These are phyloP conservation scores for Medicago arabica DNA, from an alignment of 306 rosid species.

Conservation along the genomic window DNA sequence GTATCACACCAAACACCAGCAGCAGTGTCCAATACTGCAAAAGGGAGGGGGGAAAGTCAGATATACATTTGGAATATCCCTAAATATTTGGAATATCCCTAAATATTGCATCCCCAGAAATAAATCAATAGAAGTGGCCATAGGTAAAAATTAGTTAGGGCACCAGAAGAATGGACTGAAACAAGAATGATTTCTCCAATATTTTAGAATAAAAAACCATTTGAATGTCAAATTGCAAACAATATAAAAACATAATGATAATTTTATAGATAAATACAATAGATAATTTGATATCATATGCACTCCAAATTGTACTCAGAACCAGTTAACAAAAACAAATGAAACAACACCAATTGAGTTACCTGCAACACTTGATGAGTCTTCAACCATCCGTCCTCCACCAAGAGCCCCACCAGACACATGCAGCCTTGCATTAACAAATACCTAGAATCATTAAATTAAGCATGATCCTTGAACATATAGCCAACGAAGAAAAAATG, in stretches of 20 bases:
- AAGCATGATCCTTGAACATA: slow-evolving; percentile 46
- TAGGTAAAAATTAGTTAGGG: not conserved
- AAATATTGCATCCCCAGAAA: slow-evolving; percentile 30
- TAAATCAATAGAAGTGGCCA: slow-evolving; percentile 14
- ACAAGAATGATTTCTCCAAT: slow-evolving; percentile 4
- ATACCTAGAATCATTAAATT: slow-evolving; percentile 67
- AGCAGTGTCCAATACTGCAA: slow-evolving; percentile 96
- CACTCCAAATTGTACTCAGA: slow-evolving; percentile 6
- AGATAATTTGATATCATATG: slow-evolving; percentile 16
- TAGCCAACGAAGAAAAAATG: slow-evolving; percentile 20
- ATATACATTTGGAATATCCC: slow-evolving; percentile 33
- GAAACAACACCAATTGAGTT: slow-evolving; percentile 47
- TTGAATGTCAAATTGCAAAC: slow-evolving; percentile 2
- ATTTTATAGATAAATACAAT: not conserved
- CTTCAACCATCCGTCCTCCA: slow-evolving; percentile 99
- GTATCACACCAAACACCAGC: slow-evolving; percentile 99
- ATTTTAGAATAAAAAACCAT: not conserved
- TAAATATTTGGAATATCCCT: slow-evolving; percentile 2
- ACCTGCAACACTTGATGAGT: slow-evolving; percentile 99
- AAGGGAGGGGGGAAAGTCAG: slow-evolving; percentile 24
- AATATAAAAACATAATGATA: not conserved
- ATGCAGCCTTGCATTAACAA: slow-evolving; percentile 98
- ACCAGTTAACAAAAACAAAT: slow-evolving; percentile 29
- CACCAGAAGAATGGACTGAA: slow-evolving; percentile 11
- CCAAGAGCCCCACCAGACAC: slow-evolving; percentile 99